Evolutionary conservation across 2,329 filamentous ascomycete species (phyloP).

Genomic region (Aspergillus hiratsukae): DNA sequence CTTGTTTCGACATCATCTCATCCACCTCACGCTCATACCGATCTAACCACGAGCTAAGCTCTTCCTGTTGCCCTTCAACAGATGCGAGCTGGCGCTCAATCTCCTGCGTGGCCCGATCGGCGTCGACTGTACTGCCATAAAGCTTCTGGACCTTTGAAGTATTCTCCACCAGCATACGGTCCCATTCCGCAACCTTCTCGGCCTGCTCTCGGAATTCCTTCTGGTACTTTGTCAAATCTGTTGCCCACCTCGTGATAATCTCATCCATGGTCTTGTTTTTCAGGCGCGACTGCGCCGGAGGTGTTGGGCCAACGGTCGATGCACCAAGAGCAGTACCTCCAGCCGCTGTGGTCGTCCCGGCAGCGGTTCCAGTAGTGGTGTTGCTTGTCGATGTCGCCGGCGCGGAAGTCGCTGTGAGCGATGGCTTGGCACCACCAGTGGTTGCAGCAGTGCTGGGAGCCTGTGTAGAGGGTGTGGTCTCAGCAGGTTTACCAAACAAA

Average conservation of each 20-base stretch:
- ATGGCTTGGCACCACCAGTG: conserved; percentile 19
- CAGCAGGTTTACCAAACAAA: conserved; percentile 24
- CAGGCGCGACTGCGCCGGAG: conserved; percentile 75
- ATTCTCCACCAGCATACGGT: conserved; percentile 87
- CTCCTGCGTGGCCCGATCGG: conserved; percentile 85
- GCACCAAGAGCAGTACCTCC: conserved; percentile 50
- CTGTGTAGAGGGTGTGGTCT: conserved; percentile 20
- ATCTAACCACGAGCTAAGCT: conserved; percentile 82
- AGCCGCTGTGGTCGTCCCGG: conserved; percentile 30
- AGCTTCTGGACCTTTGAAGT: conserved; percentile 92
- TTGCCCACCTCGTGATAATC: conserved; percentile 94
- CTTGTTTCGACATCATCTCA: conserved; percentile 74
- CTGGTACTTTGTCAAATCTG: conserved; percentile 91
- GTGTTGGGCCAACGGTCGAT: conserved; percentile 75
- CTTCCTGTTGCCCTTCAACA: conserved; percentile 89
- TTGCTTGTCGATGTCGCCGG: conserved; percentile 32
- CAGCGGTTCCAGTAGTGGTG: conserved; percentile 22
- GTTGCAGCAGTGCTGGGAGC: conserved; percentile 14
- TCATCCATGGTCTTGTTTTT: conserved; percentile 99
- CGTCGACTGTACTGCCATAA: conserved; percentile 87
- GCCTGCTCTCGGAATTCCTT: conserved; percentile 94
- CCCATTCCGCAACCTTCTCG: conserved; percentile 81
- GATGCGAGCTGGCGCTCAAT: conserved; percentile 86
- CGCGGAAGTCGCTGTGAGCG: conserved; percentile 25
- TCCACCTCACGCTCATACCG: conserved; percentile 90